Evolutionary conservation across 768 basidiomycete genomes (phyloP).

Genomic region (Macrolepiota fuliginosa): DNA sequence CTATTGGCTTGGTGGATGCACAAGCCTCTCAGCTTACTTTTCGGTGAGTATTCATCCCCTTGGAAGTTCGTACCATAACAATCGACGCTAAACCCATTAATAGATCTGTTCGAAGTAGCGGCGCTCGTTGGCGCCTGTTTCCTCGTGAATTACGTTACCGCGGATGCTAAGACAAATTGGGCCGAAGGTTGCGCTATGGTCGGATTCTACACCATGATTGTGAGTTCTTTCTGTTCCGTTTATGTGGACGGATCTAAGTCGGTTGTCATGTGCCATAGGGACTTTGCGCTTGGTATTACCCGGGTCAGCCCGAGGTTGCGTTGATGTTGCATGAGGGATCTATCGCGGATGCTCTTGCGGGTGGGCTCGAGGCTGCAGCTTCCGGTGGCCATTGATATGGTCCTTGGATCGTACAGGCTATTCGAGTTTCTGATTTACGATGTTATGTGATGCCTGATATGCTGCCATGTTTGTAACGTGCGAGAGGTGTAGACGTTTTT

Average conservation of each 20-base stretch:
- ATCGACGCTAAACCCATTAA: background rate
- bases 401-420: background rate
- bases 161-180: slow-evolving; percentile 80
- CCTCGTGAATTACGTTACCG: slow-evolving; percentile 78
- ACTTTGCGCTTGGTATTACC: slow-evolving; percentile 66
- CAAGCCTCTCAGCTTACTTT: slow-evolving; percentile 62
- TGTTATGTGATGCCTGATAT: background rate
- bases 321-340: slow-evolving; percentile 40
- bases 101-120: slow-evolving; percentile 70
- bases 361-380: slow-evolving; percentile 6
- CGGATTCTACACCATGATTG: slow-evolving; percentile 67
- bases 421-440: background rate
- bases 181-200: slow-evolving; percentile 68
- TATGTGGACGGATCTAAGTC: background rate
- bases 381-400: background rate
- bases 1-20: slow-evolving; percentile 65
- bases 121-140: slow-evolving; percentile 66
- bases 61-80: background rate
- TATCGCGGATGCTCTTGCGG: slow-evolving; percentile 34
- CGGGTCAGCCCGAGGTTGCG: slow-evolving; percentile 49
- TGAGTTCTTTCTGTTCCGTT: slow-evolving; percentile 19
- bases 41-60: slow-evolving; percentile 43
- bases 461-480: background rate
- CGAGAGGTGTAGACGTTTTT: background rate
- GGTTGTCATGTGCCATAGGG: slow-evolving; percentile 34